Conservation (phyloP, 352 stramenopile genomes). For the Phytopythium sindhum region DNA sequence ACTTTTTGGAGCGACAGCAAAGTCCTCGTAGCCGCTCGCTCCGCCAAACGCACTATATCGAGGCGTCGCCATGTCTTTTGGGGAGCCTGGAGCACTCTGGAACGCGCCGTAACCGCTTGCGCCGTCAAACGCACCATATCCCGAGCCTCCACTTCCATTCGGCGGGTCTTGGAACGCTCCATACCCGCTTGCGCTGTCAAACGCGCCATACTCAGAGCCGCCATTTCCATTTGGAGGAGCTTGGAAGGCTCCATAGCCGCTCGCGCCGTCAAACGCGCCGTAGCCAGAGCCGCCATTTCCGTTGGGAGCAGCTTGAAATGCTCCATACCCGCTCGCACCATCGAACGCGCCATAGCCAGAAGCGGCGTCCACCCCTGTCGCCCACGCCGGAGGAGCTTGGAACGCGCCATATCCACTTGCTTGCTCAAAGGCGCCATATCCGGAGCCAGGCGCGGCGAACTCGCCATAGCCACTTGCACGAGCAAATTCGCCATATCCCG, state of each 20-base stretch:
- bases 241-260: conserved; percentile 11
- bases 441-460: conserved; percentile 25
- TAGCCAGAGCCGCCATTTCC: conserved; percentile 11
- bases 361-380: not conserved
- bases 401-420: conserved; percentile 9
- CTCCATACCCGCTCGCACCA: conserved; percentile 13
- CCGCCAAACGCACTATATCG: conserved; percentile 30
- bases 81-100: conserved; percentile 5
- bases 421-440: conserved; percentile 34
- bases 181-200: conserved; percentile 15
- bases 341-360: conserved; percentile 19
- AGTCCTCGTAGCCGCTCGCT: not conserved
- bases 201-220: conserved; percentile 13
- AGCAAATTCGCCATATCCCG: conserved; percentile 37
- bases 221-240: not conserved
- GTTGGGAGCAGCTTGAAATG: conserved; percentile 12
- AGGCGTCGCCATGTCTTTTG: too few relatives aligned
- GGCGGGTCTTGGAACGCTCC: conserved; percentile 15
- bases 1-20: not conserved
- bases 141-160: conserved; percentile 7
- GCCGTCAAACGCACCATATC: conserved; percentile 18
- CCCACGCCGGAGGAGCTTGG: not conserved
- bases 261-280: conserved; percentile 18
- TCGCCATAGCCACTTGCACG: conserved; percentile 16
- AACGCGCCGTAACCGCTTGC: conserved; percentile 21